Conservation (phyloP, 2,329 filamentous ascomycete species). For the Ophiostoma sp. region DNA sequence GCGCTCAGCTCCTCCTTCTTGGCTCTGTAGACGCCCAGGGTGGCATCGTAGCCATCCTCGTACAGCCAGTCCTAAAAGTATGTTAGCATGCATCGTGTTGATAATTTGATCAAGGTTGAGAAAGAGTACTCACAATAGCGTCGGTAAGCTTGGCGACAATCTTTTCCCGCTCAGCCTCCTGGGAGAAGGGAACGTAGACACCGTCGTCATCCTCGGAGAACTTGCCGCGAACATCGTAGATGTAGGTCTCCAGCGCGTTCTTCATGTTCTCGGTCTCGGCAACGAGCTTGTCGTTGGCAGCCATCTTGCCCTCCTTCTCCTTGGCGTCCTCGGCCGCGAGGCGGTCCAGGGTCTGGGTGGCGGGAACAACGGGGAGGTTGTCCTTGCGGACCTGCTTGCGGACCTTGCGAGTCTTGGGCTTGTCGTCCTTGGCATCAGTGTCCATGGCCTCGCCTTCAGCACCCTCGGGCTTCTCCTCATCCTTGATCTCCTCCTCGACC, state of each 20-base stretch:
- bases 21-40: slow-evolving; percentile 86
- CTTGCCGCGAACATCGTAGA: slow-evolving; percentile 95
- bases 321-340: slow-evolving; percentile 58
- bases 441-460: slow-evolving; percentile 60
- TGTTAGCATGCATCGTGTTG: neutral
- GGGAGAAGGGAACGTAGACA: slow-evolving; percentile 24
- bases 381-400: slow-evolving; percentile 99
- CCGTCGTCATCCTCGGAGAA: slow-evolving; percentile 21
- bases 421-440: slow-evolving; percentile 57
- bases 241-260: slow-evolving; percentile 97
- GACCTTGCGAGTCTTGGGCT: slow-evolving; percentile 83
- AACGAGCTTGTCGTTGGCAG: slow-evolving; percentile 97
- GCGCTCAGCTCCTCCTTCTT: slow-evolving; percentile 95
- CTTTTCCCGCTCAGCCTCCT: slow-evolving; percentile 44
- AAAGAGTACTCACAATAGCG: slow-evolving; percentile 34
- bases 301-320: slow-evolving; percentile 86
- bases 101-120: neutral
- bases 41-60: slow-evolving; percentile 90
- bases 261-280: slow-evolving; percentile 99
- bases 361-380: slow-evolving; percentile 80
- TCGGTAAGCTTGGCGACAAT: slow-evolving; percentile 76
- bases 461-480: slow-evolving; percentile 31
- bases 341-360: slow-evolving; percentile 73
- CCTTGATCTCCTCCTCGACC: slow-evolving; percentile 66
- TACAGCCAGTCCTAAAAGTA: slow-evolving; percentile 74